These are phyloP conservation scores for Pichia sp. DNA, from an alignment of 1,139 yeast species.

Conservation along the genomic window DNA sequence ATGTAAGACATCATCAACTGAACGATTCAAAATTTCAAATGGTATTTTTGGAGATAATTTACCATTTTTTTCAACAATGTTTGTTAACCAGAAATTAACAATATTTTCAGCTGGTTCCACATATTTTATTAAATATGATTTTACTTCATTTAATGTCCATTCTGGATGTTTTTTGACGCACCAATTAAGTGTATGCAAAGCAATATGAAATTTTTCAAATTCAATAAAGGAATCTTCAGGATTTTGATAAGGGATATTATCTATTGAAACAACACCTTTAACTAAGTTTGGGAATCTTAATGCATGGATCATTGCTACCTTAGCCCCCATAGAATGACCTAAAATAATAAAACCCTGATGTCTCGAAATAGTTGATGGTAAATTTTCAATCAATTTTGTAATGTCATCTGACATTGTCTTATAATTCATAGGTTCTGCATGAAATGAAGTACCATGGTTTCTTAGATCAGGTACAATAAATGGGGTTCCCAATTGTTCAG, in stretches of 20 bases:
- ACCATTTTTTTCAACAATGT: slow-evolving; percentile 32
- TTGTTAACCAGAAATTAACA: slow-evolving; percentile 70
- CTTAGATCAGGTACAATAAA: slow-evolving; percentile 75
- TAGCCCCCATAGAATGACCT: slow-evolving; percentile 98
- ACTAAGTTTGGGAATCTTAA: slow-evolving; percentile 62
- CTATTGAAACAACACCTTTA: slow-evolving; percentile 66
- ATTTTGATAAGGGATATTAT: slow-evolving; percentile 67
- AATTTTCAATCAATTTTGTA: slow-evolving; percentile 14
- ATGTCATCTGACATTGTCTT: slow-evolving; percentile 78
- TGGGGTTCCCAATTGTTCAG: slow-evolving; percentile 31
- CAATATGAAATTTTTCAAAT: slow-evolving; percentile 26
- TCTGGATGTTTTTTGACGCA: slow-evolving; percentile 12
- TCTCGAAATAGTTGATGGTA: slow-evolving; percentile 11
- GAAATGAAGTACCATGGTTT: slow-evolving; percentile 91
- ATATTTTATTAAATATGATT: slow-evolving; percentile 52
- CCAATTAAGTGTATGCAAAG: slow-evolving; percentile 15
- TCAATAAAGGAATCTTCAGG: slow-evolving; percentile 20
- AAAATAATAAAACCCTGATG: slow-evolving; percentile 39
- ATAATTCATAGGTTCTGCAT: slow-evolving; percentile 59
- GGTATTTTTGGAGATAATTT: slow-evolving; percentile 46
- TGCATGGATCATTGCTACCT: slow-evolving; percentile 81
- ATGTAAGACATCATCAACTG: slow-evolving; percentile 43
- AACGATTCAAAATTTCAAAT: slow-evolving; percentile 54
- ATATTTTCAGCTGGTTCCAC: slow-evolving; percentile 56
- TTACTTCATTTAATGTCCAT: slow-evolving; percentile 27